phyloP scores from a whole-genome alignment of 2,329 filamentous ascomycete genomes.

The Shiraia bambusicola region DNA sequence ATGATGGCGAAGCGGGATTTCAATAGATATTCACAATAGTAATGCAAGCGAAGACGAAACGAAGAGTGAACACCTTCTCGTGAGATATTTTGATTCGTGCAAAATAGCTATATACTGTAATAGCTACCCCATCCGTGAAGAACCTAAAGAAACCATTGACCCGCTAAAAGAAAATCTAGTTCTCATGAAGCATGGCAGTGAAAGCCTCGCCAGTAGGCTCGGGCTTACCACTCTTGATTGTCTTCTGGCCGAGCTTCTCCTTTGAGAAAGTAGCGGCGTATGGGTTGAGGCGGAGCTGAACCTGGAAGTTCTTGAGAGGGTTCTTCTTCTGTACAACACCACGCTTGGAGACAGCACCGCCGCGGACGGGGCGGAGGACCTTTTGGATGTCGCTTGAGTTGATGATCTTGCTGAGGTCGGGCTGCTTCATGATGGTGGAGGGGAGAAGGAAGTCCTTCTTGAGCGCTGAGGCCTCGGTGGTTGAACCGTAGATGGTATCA shows the following conservation, averaged over 20 bases:
- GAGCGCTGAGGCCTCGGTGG: slow-evolving; percentile 81
- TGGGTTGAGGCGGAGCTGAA: slow-evolving; percentile 97
- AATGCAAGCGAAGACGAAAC: no score
- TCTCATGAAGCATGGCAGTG: slow-evolving; percentile 50
- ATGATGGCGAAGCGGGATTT: neutral
- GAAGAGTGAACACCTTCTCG: slow-evolving; percentile 21
- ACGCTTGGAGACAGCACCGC: slow-evolving; percentile 86
- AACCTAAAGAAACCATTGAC: slow-evolving; percentile 27
- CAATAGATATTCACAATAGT: neutral
- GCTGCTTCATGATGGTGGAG: slow-evolving; percentile 86
- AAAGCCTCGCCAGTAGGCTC: slow-evolving; percentile 56
- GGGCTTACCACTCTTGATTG: slow-evolving; percentile 64
- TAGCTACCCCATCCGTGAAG: slow-evolving; percentile 28
- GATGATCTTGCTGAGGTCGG: slow-evolving; percentile 96
- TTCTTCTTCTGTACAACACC: slow-evolving; percentile 98
- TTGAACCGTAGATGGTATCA: slow-evolving; percentile 94
- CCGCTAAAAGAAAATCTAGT: slow-evolving; percentile 43
- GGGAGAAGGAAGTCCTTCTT: slow-evolving; percentile 99
- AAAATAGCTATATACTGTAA: slow-evolving; percentile 33
- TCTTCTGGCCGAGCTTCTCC: slow-evolving; percentile 76
- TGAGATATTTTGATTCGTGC: slow-evolving; percentile 23
- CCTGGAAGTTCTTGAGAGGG: slow-evolving; percentile 98
- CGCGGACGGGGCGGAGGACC: slow-evolving; percentile 89
- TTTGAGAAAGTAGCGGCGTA: slow-evolving; percentile 90
- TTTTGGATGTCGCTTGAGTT: slow-evolving; percentile 99